Evolutionary conservation across 345 rosid genomes (phyloP).

Genomic region (Syzygium grande): DNA sequence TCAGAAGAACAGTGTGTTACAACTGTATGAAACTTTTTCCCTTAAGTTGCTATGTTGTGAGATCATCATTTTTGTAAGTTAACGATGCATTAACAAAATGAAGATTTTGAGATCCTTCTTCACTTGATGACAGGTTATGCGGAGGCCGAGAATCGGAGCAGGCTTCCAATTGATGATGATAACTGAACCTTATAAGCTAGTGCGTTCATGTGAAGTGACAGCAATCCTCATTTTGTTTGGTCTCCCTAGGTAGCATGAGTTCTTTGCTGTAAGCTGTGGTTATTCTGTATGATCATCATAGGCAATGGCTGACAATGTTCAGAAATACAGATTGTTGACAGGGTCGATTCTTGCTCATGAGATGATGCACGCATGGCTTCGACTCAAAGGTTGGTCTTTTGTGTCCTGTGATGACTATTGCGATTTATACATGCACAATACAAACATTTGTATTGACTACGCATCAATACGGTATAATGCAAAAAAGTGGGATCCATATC

Average conservation of each 20-base stretch:
- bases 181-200: slow-evolving; percentile 75
- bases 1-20: slow-evolving; percentile 94
- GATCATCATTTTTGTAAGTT: neutral
- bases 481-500: neutral
- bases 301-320: neutral
- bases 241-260: slow-evolving; percentile 56
- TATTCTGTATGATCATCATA: neutral
- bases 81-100: neutral
- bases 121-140: slow-evolving; percentile 37
- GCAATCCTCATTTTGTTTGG: slow-evolving; percentile 93
- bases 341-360: slow-evolving; percentile 99
- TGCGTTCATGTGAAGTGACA: slow-evolving; percentile 90
- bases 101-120: neutral
- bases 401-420: neutral
- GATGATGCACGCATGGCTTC: slow-evolving; percentile 99
- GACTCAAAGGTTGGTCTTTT: slow-evolving; percentile 60
- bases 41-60: neutral
- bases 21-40: slow-evolving; percentile 33
- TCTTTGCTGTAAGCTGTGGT: neutral
- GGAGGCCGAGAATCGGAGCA: slow-evolving; percentile 73
- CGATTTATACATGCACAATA: neutral
- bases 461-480: neutral
- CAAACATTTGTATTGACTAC: neutral
- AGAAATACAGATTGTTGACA: slow-evolving; percentile 58
- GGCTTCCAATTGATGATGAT: slow-evolving; percentile 50